Conservation (phyloP, 257 asterid genomes). For the Striga asiatica region DNA sequence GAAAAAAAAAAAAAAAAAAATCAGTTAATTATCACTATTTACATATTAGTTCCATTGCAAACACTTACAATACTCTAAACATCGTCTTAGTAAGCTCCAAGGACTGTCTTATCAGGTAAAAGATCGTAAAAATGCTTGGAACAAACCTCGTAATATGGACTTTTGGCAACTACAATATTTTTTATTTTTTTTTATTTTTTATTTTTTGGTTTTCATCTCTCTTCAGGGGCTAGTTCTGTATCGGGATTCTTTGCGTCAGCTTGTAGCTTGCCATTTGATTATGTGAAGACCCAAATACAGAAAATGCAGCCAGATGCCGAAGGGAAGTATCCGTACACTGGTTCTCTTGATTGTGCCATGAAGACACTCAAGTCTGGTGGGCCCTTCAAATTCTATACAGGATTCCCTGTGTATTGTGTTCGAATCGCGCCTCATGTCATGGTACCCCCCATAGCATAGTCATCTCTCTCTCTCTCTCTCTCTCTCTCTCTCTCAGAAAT, state of each 20-base stretch:
- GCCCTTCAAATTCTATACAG: conserved; percentile 79
- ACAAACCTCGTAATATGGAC: no score
- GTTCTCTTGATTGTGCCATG: conserved; percentile 69
- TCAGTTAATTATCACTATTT: no score
- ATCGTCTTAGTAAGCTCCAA: no score
- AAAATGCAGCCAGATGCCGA: conserved; percentile 89
- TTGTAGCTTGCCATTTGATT: conserved; percentile 91
- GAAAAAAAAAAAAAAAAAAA: no score
- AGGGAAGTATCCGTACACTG: conserved; percentile 78
- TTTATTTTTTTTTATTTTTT: background rate
- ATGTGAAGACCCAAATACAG: conserved; percentile 90
- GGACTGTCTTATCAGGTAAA: no score
- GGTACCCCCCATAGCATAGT: conserved; percentile 48
- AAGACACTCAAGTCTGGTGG: conserved; percentile 80
- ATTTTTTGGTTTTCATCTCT: background rate
- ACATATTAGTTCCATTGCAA: no score
- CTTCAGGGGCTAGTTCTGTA: conserved; percentile 74
- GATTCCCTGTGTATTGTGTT: conserved; percentile 89
- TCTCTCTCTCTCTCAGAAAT: no score
- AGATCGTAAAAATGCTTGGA: no score
- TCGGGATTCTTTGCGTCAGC: conserved; percentile 93
- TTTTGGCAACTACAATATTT: no score
- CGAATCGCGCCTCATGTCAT: conserved; percentile 98
- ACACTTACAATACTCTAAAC: no score
- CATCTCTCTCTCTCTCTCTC: no score